Evolutionary conservation across 208 protist species (phyloP), one percentile per base, ranked within the genome.

Genomic region (Trypanosoma platydactyli): DNA sequence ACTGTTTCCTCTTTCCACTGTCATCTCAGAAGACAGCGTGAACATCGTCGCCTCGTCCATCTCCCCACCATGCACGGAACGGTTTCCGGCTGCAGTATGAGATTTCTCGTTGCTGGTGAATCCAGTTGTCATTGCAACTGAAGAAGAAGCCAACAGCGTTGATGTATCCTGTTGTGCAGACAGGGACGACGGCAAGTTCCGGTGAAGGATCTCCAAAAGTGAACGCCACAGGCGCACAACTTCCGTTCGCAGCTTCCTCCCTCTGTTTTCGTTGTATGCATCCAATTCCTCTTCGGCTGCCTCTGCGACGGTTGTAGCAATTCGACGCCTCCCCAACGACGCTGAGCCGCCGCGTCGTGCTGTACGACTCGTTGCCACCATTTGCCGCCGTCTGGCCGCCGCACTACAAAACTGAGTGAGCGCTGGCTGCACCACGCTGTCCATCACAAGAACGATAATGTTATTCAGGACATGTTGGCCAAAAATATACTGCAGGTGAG

Each of bases 401-500:
- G 54, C 52, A 18, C 30, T 29, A 45, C 73, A 79, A 72, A 83
- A 92, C 6, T 79, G 49, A 11, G 46, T 42, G 15, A 95, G 59
- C 3, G 74, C 63, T 20, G 86, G 86, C 46, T 80, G 81, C 51
- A 95, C 81, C 24, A 90, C 70, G 25, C 72, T 64, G 16, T 92
- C 77, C 41, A 95, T 64, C 12, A 84, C 73, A 33, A 90, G 63
- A 46, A 86, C 41, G 18, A 95, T 22, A n/a, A 89, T 63, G 46
- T 95, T 95, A 25, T 77, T 77, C 49, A 77, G 72, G 7, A 95
- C 85, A 59, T 92, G 80, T 56, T 86, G 83, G 20, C 86, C 86
- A 24, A 92, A 76, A 12, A 92, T 51, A 18, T 81, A 48, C 62
- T 89, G 81, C 15, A 82, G 64, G 9, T 72, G 66, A 3, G 66